Base-by-base conservation (phyloP, 2,329 filamentous ascomycete genomes). In the Exophiala phaeomuriformis region DNA sequence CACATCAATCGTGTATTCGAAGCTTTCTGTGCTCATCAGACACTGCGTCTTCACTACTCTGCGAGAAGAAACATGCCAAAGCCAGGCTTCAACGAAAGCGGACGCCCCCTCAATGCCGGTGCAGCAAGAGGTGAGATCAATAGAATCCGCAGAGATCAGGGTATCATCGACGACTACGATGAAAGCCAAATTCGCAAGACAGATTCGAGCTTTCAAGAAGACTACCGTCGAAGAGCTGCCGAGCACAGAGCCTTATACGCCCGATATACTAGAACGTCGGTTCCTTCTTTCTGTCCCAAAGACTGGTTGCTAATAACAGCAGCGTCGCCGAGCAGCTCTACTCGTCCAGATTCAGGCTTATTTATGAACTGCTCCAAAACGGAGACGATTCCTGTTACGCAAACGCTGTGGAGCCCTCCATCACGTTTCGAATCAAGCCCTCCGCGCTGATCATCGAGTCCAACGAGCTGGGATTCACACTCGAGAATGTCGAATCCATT, bases 391-490 rank as follows among this genome's bases (percentile, higher is more conserved):
- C 52, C 19, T 10, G 28, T 29, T 59, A 56, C 37, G 27, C 44
- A 10, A 33, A 52, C 10, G 29, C 35, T 32, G 36, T 45, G 9
- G 36, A 41, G 31, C 52, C 56, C 29, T 39, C 31, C 27, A 45
- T 58, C 8, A 52, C 48, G 4, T 58, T 59, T 51, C 43, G 46
- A 10, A 45, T 59, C 42, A 53, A 33, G 10, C 31, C 44, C 19
- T 31, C 28, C 12, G 39, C 55, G 27, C 33, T 58, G 35, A 53
- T 55, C 10, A 32, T 54, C 10, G 51, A 56, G 12, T 43, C 63
- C 9, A 73, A 73, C 42, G 71, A 73, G 51, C 64, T 78, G 53
- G 71, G 71, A 1, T 74, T 74, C 55, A 66, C 60, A 2, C 40
- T 61, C 5, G 57, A 58, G 3, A 64, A 75, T 55, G 55, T 73